phyloP scores from a whole-genome alignment of 2,329 filamentous ascomycete species.

The Clarireedia monteithiana region DNA sequence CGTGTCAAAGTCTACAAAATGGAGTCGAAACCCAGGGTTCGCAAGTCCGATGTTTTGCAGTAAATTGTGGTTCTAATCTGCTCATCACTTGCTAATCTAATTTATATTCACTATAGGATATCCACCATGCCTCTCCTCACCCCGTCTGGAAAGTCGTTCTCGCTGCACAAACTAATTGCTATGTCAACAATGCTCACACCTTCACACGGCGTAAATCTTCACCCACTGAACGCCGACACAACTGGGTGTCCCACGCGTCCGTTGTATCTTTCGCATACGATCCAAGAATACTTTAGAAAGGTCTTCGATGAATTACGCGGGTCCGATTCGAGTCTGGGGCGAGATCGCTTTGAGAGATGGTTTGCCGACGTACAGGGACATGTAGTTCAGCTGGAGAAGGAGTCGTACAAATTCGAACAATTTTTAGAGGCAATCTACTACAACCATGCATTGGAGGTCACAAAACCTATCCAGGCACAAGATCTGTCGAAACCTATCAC shows the following conservation, averaged over 20 bases:
- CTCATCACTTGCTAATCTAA: conserved; percentile 4
- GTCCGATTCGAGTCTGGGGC: conserved; percentile 28
- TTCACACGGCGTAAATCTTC: conserved; percentile 17
- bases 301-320: conserved; percentile 41
- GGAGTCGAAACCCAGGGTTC: background rate
- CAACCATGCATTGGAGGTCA: conserved; percentile 24
- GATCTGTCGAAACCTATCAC: conserved; percentile 28
- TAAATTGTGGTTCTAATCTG: conserved; percentile 1
- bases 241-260: conserved; percentile 18
- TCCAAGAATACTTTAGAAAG: conserved; percentile 40
- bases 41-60: conserved; percentile 2
- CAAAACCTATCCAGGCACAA: conserved; percentile 19
- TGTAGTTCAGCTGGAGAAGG: conserved; percentile 18
- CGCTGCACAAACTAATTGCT: conserved; percentile 29
- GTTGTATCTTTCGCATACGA: conserved; percentile 39
- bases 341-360: conserved; percentile 40
- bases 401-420: conserved; percentile 28
- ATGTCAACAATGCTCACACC: conserved; percentile 28
- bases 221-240: conserved; percentile 8
- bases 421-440: conserved; percentile 27
- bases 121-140: conserved; percentile 18
- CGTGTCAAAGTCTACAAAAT: background rate
- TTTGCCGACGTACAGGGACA: conserved; percentile 40
- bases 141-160: conserved; percentile 26
- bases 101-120: background rate